Conservation (phyloP, 2,329 filamentous ascomycete genomes). For the Fusarium pseudograminearum region DNA sequence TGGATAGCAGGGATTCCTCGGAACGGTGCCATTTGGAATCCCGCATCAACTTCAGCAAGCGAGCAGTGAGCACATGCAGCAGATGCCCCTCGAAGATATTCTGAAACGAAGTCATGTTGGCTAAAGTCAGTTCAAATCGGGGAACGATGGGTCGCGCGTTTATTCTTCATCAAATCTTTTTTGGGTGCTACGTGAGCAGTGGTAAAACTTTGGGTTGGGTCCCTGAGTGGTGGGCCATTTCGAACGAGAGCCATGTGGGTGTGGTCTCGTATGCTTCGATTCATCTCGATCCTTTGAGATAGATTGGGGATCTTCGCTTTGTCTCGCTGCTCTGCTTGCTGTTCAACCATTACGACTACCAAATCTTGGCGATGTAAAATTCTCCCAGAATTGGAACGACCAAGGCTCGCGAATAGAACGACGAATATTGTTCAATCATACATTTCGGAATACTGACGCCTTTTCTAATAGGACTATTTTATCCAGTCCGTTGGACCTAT, state of each 20-base stretch:
- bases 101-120: conserved; percentile 10
- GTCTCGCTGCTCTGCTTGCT: conserved; percentile 51
- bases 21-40: conserved; percentile 46
- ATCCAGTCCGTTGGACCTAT: conserved; percentile 86
- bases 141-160: conserved; percentile 10
- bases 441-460: conserved; percentile 73
- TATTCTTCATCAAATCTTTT: neutral
- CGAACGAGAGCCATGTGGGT: conserved; percentile 22
- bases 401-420: conserved; percentile 50
- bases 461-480: conserved; percentile 92
- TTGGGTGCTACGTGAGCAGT: conserved; percentile 13
- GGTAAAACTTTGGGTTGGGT: conserved; percentile 32
- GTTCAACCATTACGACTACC: conserved; percentile 32
- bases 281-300: conserved; percentile 10
- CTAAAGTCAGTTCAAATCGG: conserved; percentile 5
- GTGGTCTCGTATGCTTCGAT: conserved; percentile 21
- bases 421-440: conserved; percentile 45
- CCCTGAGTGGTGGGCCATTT: conserved; percentile 37
- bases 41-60: conserved; percentile 56
- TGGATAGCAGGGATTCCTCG: conserved; percentile 44
- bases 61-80: conserved; percentile 63
- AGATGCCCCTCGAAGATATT: conserved; percentile 29
- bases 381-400: conserved; percentile 49
- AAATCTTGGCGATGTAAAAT: conserved; percentile 42
- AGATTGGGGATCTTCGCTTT: conserved; percentile 24